Percentiles rank a stretch among this genome's conserved stretches.
Conservation (phyloP, 1,139 yeast genomes). For the Arxiozyma slooffiae region DNA sequence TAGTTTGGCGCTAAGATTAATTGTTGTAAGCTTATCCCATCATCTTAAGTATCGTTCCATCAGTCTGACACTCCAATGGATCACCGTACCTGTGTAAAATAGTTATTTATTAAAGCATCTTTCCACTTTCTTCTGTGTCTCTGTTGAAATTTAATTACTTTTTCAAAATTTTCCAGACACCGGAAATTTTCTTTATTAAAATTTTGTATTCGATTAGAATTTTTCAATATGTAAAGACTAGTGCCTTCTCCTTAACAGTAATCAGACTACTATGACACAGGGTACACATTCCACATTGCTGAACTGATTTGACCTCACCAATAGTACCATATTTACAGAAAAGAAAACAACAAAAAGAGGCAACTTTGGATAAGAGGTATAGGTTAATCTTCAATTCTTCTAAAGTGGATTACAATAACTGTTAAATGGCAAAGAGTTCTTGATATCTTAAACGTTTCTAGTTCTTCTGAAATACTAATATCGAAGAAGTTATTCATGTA, state of each 20-base stretch:
- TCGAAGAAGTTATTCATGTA: neutral
- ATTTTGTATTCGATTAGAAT: too few species aligned
- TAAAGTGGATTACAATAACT: neutral
- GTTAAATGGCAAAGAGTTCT: neutral
- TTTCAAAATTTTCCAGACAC: neutral
- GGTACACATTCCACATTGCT: neutral
- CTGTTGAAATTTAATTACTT: too few species aligned
- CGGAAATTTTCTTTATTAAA: neutral
- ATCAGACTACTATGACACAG: too few species aligned
- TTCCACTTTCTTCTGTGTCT: neutral
- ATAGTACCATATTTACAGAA: neutral
- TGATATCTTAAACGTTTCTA: too few species aligned
- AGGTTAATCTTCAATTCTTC: neutral
- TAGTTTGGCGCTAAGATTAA: neutral
- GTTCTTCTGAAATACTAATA: neutral
- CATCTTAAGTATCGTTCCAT: neutral
- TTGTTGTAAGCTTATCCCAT: neutral
- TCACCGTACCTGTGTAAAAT: too few species aligned
- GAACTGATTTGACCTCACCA: too few species aligned
- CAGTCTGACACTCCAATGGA: neutral
- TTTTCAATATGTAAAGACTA: too few species aligned
- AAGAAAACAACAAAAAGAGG: too few species aligned
- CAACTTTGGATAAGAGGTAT: neutral
- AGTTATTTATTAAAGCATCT: too few species aligned
- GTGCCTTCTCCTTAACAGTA: too few species aligned